Evolutionary conservation across 2,329 filamentous ascomycete species (phyloP), one percentile per base, ranked within the genome.

Genomic region (Chaetomium globosum): DNA sequence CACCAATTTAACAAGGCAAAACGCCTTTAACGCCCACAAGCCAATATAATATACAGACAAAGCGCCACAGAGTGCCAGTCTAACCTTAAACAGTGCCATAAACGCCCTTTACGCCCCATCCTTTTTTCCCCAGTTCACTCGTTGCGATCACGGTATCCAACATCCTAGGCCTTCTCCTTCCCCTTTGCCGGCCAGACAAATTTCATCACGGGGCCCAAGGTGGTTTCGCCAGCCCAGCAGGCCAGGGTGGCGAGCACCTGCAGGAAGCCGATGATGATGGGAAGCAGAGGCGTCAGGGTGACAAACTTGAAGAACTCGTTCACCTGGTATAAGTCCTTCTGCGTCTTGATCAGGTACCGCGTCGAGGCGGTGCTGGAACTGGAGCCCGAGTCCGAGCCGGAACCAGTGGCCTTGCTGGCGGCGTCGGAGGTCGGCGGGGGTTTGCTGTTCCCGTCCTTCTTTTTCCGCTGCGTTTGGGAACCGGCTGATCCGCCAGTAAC

Each of bases 261-360:
- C 61, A 69, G 69, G 16, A 65, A 43, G 5, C 3, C 87, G 39
- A 54, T 85, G 1, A 89, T 36, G 28, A 84, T 39, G 28, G 84
- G 72, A 8, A 80, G 77, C 0, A 85, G 87, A 0, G 88, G 77
- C 0, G 85, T 82, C 23, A 89, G 87, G 19, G 84, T 72, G 21
- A 93, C 71, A 73, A 96, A 95, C 71, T 89, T 88, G 67, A 94
- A 79, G 68, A 88, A 89, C 70, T 96, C 89, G 57, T 87, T 88
- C 0, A 87, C 81, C 72, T 94, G 91, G 73, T 96, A 96, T 8
- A 93, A 78, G 74, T 97, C 92, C 69, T 96, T 88, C 74, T 97
- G 93, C 21, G 82, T 84, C 7, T 81, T 76, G 68, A 96, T 93
- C 74, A 88, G 90, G 78, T 93, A 95, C 65, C 82, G 83, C 26